Base-by-base conservation (phyloP, 805 yeast genomes). In the Candida piceae region DNA sequence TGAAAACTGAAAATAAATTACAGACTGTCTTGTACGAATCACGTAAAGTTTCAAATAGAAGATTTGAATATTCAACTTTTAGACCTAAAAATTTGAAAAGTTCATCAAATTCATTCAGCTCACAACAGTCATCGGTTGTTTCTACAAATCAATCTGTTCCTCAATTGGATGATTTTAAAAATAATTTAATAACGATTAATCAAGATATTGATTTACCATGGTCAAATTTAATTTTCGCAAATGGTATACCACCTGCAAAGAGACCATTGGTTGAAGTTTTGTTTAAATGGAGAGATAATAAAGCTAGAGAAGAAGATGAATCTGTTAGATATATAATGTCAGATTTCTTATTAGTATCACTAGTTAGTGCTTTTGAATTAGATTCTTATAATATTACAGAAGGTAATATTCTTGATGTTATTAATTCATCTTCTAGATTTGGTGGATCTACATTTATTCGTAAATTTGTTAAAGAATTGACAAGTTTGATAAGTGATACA, bases 251-350 rank as follows among this genome's bases (percentile, higher is more conserved):
- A 1, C 42, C 56, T 1, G 63, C 72, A 19, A 76, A 70, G 41
- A 70, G 72, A 34, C 72, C 71, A 0, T 55, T 87, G 6, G 69
- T 85, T 13, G 76, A 70, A 42, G 75, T 63, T 0, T 63, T 93
- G 15, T 85, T 74, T 49, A 67, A 74, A 29, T 93, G 97, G 97
- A 74, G 98, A 58, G 97, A 93, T 56, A 34, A 42, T 1, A 53
- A 72, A 24, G 97, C 97, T 2, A 70, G 94, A 45, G 48, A 64
- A 26, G 70, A 74, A 32, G 98, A 93, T 57, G 98, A 93, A 61
- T 84, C 95, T 2, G 76, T 82, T 2, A 67, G 94, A 42, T 90
- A 67, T 50, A 68, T 93, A 12, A 81, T 89, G 90, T 76, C 95
- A 5, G 88, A 86, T 52, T 93, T 82, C 49, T 57, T 81, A 11